Conservation (phyloP, 441 rosid genomes). For the Croton laevigatus region DNA sequence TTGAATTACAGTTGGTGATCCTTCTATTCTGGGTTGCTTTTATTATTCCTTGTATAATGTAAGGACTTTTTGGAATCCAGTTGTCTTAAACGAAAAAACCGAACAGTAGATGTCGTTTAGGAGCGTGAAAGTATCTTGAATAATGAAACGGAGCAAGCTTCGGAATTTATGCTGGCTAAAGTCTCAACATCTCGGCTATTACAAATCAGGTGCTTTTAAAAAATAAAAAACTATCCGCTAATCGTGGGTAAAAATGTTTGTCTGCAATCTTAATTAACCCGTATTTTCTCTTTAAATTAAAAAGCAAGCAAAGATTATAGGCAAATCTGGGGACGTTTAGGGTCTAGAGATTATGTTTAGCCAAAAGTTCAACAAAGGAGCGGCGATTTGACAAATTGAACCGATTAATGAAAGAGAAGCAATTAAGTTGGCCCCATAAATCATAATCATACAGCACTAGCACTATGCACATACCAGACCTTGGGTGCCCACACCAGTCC, state of each 20-base stretch:
- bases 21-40: neutral
- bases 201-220: neutral
- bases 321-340: neutral
- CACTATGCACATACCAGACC: neutral
- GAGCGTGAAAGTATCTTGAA: neutral
- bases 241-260: conserved; percentile 21
- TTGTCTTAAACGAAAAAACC: neutral
- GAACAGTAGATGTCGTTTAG: no score
- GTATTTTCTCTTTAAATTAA: no score
- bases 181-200: neutral
- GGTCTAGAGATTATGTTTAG: neutral
- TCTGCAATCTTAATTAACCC: neutral
- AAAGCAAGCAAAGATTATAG: conserved; percentile 7
- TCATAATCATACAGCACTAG: conserved; percentile 25
- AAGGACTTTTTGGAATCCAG: neutral
- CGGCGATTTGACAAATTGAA: conserved; percentile 21
- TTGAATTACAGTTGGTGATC: neutral
- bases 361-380: neutral
- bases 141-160: neutral
- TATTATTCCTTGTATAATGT: neutral
- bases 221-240: conserved; percentile 13
- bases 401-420: neutral
- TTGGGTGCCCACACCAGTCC: conserved; percentile 15
- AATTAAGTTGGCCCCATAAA: conserved; percentile 23
- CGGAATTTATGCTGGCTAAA: neutral